Conservation (phyloP, 805 yeast species). For the Ogataea polymorpha region DNA sequence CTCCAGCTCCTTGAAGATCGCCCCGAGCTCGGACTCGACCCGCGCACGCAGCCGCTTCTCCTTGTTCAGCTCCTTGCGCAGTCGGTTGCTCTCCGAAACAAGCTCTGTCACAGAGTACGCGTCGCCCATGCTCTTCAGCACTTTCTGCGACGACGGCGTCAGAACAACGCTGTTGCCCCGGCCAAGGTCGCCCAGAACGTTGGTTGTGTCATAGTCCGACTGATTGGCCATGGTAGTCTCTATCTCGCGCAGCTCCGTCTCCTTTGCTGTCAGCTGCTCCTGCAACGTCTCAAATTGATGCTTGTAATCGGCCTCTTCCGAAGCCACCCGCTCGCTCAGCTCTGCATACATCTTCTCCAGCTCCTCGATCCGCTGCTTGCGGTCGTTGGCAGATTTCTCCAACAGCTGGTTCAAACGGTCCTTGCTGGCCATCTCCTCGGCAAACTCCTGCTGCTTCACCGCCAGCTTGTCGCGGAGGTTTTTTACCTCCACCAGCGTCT, state of each 20-base stretch:
- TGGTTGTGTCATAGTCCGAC: constrained; percentile 20
- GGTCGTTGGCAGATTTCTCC: constrained; percentile 51
- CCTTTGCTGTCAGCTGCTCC: constrained; percentile 34
- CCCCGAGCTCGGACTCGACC: constrained; percentile 67
- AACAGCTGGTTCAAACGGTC: constrained; percentile 58
- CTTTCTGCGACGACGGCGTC: constrained; percentile 57
- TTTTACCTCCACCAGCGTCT: constrained; percentile 43
- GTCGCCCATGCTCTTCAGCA: constrained; percentile 37
- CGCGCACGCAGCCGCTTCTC: constrained; percentile 71
- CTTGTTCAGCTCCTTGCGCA: constrained; percentile 62
- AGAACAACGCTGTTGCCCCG: constrained; percentile 28
- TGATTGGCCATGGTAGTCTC: constrained; percentile 45
- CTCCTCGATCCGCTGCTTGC: constrained; percentile 48
- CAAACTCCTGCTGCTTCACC: constrained; percentile 45
- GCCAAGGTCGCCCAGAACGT: constrained; percentile 23
- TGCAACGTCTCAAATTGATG: constrained; percentile 36
- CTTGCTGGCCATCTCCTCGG: constrained; percentile 57
- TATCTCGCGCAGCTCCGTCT: constrained; percentile 39
- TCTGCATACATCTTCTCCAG: constrained; percentile 48
- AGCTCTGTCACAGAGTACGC: constrained; percentile 66
- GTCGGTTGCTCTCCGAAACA: constrained; percentile 58
- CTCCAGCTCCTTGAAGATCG: constrained; percentile 73
- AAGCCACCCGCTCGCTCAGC: constrained; percentile 37
- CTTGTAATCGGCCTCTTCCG: constrained; percentile 35
- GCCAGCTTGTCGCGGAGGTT: constrained; percentile 43